phyloP scores from a whole-genome alignment of 2,329 filamentous ascomycete genomes.

The Trichoderma sp. region DNA sequence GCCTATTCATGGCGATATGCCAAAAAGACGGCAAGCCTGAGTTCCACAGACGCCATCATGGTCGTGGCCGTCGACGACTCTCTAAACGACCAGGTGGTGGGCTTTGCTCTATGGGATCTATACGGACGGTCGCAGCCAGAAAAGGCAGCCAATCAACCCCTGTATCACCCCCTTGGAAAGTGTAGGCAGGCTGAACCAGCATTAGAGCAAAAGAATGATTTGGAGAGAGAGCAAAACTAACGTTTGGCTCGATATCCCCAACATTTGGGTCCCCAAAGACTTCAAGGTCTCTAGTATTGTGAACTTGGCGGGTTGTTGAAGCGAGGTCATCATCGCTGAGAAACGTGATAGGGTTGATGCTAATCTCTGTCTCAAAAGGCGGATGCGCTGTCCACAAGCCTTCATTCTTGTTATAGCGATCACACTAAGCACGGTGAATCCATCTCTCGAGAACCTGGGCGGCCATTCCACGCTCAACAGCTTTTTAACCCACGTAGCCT shows the following conservation, averaged over 20 bases:
- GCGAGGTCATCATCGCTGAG: too few species aligned
- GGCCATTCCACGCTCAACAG: conserved; percentile 25
- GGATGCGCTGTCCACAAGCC: background rate
- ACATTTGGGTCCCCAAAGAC: too few species aligned
- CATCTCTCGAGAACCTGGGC: background rate
- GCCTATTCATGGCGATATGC: conserved; percentile 20
- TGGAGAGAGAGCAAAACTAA: too few species aligned
- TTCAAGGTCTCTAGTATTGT: too few species aligned
- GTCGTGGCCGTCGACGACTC: conserved; percentile 25
- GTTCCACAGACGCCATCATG: conserved; percentile 18
- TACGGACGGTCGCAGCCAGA: background rate
- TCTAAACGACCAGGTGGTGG: conserved; percentile 20
- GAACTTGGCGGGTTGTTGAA: too few species aligned
- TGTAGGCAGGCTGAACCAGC: too few species aligned
- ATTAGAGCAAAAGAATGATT: too few species aligned
- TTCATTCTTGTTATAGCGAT: background rate
- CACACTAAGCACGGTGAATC: background rate
- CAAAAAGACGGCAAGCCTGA: conserved; percentile 21
- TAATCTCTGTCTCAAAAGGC: too few species aligned
- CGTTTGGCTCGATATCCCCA: too few species aligned
- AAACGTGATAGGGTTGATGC: too few species aligned
- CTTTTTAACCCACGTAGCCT: conserved; percentile 51
- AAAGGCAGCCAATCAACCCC: conserved; percentile 12
- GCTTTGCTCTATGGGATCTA: conserved; percentile 25
- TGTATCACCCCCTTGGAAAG: background rate